Evolutionary conservation across 768 basidiomycete genomes (phyloP).

Genomic region (Hericium erinaceus): DNA sequence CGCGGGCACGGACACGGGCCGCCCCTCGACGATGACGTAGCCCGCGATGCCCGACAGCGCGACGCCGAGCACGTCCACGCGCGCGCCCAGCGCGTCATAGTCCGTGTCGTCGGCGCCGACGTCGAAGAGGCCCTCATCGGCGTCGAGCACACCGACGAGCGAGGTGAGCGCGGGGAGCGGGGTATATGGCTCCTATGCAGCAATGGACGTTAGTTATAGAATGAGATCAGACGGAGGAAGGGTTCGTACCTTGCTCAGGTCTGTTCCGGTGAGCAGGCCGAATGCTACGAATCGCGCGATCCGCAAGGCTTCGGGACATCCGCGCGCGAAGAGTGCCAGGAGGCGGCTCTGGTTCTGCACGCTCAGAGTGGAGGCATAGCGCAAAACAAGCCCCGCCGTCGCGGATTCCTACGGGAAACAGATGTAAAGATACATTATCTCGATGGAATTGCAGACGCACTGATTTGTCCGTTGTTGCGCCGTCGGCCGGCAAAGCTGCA

Average conservation of each 20-base stretch:
- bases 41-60: conserved; percentile 49
- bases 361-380: conserved; percentile 29
- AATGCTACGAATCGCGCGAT: conserved; percentile 54
- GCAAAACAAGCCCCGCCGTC: conserved; percentile 37
- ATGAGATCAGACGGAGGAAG: background rate
- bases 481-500: conserved; percentile 24
- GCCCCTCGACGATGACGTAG: conserved; percentile 42
- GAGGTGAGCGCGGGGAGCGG: conserved; percentile 42
- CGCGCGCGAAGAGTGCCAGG: conserved; percentile 41
- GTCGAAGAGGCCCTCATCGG: conserved; percentile 29
- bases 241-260: conserved; percentile 1
- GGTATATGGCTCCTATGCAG: conserved; percentile 18
- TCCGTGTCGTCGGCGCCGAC: conserved; percentile 28
- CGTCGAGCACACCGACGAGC: conserved; percentile 40
- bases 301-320: conserved; percentile 38
- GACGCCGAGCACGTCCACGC: conserved; percentile 47
- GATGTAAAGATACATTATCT: too few species aligned
- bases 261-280: conserved; percentile 30
- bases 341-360: conserved; percentile 43
- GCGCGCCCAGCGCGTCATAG: conserved; percentile 49
- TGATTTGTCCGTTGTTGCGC: too few species aligned
- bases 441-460: background rate
- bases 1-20: conserved; percentile 1
- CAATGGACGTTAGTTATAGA: background rate
- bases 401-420: conserved; percentile 31